These are phyloP conservation scores for Lepiota venenata DNA, from an alignment of 768 basidiomycete species.

Conservation along the genomic window DNA sequence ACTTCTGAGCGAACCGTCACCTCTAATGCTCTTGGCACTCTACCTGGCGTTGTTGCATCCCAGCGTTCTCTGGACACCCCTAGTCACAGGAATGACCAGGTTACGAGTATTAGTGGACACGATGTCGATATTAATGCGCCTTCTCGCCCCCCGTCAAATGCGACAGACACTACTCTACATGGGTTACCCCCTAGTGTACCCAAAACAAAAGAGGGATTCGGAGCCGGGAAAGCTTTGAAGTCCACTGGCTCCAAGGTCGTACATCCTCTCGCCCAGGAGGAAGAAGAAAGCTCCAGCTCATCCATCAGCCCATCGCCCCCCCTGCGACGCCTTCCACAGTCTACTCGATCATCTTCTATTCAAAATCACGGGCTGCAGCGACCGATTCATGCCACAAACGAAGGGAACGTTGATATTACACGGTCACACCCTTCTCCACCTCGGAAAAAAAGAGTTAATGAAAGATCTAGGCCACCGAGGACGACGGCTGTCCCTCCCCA, in stretches of 20 bases:
- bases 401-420: not conserved
- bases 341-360: not conserved
- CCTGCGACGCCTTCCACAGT: not conserved
- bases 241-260: not conserved
- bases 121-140: no score
- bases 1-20: not conserved
- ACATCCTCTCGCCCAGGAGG: conserved; percentile 1
- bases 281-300: conserved; percentile 2
- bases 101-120: no score
- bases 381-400: not conserved
- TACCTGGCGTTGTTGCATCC: no score
- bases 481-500: not conserved
- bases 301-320: not conserved
- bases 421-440: not conserved
- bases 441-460: not conserved
- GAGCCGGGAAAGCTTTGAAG: not conserved
- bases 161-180: no score
- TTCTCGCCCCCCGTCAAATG: no score
- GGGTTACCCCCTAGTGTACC: no score
- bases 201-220: no score
- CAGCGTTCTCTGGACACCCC: no score
- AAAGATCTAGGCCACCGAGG: no score
- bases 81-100: no score
- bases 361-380: not conserved
- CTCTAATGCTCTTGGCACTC: no score